phyloP scores from a whole-genome alignment of 2,329 filamentous ascomycete species.

The Neonectria sp. region DNA sequence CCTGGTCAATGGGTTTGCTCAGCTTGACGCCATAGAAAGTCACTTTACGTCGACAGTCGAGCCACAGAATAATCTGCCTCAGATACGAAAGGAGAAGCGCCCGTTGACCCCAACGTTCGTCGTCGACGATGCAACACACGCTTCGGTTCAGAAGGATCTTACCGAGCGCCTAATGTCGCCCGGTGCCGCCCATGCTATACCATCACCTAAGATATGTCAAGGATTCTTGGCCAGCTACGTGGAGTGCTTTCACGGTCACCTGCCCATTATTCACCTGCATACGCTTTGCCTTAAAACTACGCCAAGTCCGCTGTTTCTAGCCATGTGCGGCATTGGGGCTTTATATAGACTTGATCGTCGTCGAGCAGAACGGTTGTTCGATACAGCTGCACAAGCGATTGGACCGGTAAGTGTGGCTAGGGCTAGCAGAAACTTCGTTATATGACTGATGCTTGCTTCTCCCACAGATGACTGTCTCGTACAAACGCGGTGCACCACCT shows the following conservation, averaged over 20 bases:
- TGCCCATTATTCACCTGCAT: slow-evolving; percentile 30
- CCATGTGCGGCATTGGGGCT: slow-evolving; percentile 35
- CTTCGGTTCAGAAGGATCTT: slow-evolving; percentile 9
- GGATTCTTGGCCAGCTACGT: slow-evolving; percentile 30
- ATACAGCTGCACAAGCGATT: not conserved
- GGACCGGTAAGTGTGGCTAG: not conserved
- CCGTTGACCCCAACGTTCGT: not conserved
- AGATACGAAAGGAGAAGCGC: not conserved
- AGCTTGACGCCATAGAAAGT: not conserved
- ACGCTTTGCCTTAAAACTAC: slow-evolving; percentile 8
- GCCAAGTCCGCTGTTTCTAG: slow-evolving; percentile 26
- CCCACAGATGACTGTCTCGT: not conserved
- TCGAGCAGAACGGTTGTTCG: slow-evolving; percentile 16
- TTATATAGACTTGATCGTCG: slow-evolving; percentile 32
- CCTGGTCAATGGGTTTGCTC: no score
- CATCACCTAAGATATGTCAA: slow-evolving; percentile 22
- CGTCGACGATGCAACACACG: slow-evolving; percentile 6
- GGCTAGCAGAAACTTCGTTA: not conserved
- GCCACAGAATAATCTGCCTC: not conserved
- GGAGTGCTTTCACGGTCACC: slow-evolving; percentile 23
- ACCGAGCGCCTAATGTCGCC: not conserved
- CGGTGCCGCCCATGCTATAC: not conserved
- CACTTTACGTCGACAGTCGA: not conserved
- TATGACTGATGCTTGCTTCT: not conserved
- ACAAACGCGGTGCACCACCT: not conserved